phyloP scores from a whole-genome alignment of 2,329 filamentous ascomycete genomes.

The Lasiodiplodia theobromae region DNA sequence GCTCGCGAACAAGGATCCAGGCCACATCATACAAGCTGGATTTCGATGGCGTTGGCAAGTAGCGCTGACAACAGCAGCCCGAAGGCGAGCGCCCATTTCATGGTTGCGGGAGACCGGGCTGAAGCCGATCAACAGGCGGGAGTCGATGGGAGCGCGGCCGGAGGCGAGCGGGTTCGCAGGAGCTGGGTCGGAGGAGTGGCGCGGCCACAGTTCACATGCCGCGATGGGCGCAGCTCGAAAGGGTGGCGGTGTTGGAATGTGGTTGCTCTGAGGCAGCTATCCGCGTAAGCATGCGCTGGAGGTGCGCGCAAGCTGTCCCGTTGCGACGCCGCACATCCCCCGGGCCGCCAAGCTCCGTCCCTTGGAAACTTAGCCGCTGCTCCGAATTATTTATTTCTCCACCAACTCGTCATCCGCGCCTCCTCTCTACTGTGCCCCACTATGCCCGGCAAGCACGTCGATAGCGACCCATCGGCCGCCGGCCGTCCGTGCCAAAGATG shows the following conservation, averaged over 20 bases:
- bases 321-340: conserved; percentile 21
- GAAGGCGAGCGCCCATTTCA: conserved; percentile 45
- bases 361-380: neutral
- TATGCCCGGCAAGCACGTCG: conserved; percentile 45
- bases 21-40: conserved; percentile 40
- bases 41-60: conserved; percentile 46
- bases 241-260: conserved; percentile 1
- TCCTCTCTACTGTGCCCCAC: conserved; percentile 2
- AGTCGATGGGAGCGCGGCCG: neutral
- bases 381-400: conserved; percentile 15
- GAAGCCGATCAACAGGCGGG: conserved; percentile 6
- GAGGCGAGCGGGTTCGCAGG: neutral
- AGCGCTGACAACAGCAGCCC: conserved; percentile 42
- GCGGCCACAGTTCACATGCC: conserved; percentile 9
- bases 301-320: conserved; percentile 27
- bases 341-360: conserved; percentile 19
- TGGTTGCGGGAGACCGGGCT: conserved; percentile 34
- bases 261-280: conserved; percentile 13
- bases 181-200: neutral
- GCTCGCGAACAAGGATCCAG: conserved; percentile 26
- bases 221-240: neutral
- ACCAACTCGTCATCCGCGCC: neutral
- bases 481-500: conserved; percentile 63
- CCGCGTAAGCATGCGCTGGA: conserved; percentile 24
- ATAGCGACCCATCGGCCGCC: conserved; percentile 1